A percentile compares a stretch with the other conserved stretches of the same genome.
Evolutionary conservation across 257 asterid species (phyloP).

Genomic region (Nicotiana otophora): DNA sequence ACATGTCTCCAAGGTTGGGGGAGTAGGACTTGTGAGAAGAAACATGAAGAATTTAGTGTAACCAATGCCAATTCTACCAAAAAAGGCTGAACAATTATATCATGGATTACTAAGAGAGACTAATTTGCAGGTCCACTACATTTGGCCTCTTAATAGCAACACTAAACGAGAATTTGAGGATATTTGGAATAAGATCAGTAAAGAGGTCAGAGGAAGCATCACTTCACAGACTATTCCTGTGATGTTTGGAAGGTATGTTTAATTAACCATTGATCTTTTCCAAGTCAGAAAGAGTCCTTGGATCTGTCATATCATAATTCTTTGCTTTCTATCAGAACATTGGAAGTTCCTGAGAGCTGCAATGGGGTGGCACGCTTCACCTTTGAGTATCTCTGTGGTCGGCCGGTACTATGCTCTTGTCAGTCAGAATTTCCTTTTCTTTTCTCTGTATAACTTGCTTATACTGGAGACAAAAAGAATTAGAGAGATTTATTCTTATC

Average conservation of each 20-base stretch:
- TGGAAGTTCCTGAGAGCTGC: constrained; percentile 81
- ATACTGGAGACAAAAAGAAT: not conserved
- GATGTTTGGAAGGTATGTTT: constrained; percentile 88
- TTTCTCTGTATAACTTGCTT: not conserved
- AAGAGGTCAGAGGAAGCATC: constrained; percentile 44
- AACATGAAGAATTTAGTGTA: not conserved
- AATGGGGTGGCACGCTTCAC: constrained; percentile 78
- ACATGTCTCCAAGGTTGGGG: not conserved
- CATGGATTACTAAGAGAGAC: not conserved
- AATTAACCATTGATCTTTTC: constrained; percentile 10
- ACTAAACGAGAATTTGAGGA: constrained; percentile 44
- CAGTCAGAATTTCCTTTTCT: not conserved
- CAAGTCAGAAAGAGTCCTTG: not conserved
- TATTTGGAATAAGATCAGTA: constrained; percentile 50
- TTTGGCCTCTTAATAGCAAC: constrained; percentile 70
- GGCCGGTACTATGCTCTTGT: constrained; percentile 47
- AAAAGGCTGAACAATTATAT: not conserved
- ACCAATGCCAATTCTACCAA: not conserved
- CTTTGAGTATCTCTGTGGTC: constrained; percentile 84
- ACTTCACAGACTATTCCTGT: constrained; percentile 64
- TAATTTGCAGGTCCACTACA: constrained; percentile 57
- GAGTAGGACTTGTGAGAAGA: not conserved
- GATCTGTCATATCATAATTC: not conserved
- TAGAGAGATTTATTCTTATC: not conserved
- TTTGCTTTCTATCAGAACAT: constrained; percentile 42